phyloP scores from a whole-genome alignment of 306 rosid genomes.

The Cyclanthera cordifolia region DNA sequence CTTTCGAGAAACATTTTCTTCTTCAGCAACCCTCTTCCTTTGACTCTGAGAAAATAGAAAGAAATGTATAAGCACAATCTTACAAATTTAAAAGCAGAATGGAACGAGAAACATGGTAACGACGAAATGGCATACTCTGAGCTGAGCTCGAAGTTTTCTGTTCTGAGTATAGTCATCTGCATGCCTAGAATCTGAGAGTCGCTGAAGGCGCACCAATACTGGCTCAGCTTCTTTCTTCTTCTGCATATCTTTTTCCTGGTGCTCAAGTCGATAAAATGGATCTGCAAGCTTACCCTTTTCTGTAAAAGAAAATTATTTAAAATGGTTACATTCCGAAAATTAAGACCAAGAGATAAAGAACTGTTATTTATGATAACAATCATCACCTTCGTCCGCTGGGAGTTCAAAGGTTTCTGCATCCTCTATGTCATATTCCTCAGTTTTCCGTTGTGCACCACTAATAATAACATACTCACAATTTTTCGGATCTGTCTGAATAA shows the following conservation, averaged over 20 bases:
- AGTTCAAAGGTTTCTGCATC: slow-evolving; percentile 83
- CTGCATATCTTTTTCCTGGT: slow-evolving; percentile 70
- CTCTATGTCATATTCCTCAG: slow-evolving; percentile 65
- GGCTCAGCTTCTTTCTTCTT: slow-evolving; percentile 92
- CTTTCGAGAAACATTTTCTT: slow-evolving; percentile 54
- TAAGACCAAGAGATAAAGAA: not conserved
- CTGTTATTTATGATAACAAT: slow-evolving; percentile 3
- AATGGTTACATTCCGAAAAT: not conserved
- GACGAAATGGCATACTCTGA: slow-evolving; percentile 44
- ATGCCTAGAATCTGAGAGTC: slow-evolving; percentile 58
- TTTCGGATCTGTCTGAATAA: slow-evolving; percentile 84
- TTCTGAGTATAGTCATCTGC: slow-evolving; percentile 66
- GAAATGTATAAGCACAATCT: not conserved
- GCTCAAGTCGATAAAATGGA: slow-evolving; percentile 94
- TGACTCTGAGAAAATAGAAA: slow-evolving; percentile 45
- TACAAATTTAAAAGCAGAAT: slow-evolving; percentile 4
- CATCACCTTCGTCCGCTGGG: slow-evolving; percentile 80
- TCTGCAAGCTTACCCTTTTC: slow-evolving; percentile 80
- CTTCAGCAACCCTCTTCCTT: slow-evolving; percentile 85
- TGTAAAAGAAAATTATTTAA: slow-evolving; percentile 13
- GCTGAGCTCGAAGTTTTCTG: slow-evolving; percentile 58
- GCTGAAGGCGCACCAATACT: slow-evolving; percentile 62
- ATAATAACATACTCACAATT: slow-evolving; percentile 62
- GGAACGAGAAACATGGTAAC: slow-evolving; percentile 11
- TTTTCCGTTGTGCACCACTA: slow-evolving; percentile 68